Evolutionary conservation across 352 stramenopile species (phyloP).

Genomic region (Phytophthora foliorum): DNA sequence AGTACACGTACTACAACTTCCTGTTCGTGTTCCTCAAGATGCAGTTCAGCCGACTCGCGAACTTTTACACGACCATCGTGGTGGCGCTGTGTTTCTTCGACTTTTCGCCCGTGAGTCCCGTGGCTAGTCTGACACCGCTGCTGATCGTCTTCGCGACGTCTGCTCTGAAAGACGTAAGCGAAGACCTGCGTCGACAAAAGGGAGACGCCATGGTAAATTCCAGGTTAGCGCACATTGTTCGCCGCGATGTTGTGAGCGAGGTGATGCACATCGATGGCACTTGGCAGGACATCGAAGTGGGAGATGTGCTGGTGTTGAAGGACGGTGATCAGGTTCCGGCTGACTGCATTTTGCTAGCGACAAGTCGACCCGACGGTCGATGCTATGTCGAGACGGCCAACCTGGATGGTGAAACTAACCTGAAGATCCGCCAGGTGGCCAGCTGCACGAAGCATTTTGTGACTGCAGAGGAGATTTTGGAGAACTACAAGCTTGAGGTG

Average conservation of each 20-base stretch:
- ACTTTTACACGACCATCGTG: conserved; percentile 92
- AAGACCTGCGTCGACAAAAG: conserved; percentile 85
- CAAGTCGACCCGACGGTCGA: conserved; percentile 74
- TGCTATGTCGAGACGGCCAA: conserved; percentile 91
- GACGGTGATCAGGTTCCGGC: conserved; percentile 85
- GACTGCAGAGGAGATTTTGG: conserved; percentile 77
- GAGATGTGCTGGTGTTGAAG: conserved; percentile 85
- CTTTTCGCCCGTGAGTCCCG: conserved; percentile 87
- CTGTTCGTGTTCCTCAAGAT: conserved; percentile 91
- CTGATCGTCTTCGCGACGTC: conserved; percentile 92
- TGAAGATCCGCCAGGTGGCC: conserved; percentile 88
- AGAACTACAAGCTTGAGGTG: conserved; percentile 71
- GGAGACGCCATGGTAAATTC: conserved; percentile 84
- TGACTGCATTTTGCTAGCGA: conserved; percentile 85
- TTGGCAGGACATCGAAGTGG: conserved; percentile 90
- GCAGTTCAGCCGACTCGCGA: conserved; percentile 91
- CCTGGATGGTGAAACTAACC: conserved; percentile 89
- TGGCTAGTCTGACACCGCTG: conserved; percentile 85
- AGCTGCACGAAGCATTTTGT: conserved; percentile 84
- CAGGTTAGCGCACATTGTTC: conserved; percentile 79
- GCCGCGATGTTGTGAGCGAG: conserved; percentile 57
- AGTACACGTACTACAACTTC: conserved; percentile 94
- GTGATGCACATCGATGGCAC: conserved; percentile 77
- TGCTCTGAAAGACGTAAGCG: conserved; percentile 86
- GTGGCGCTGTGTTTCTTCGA: conserved; percentile 91